Evolutionary conservation across 169 alveolate species (phyloP), one percentile per base, ranked within the genome.

Genomic region (Eimeria acervulina): DNA sequence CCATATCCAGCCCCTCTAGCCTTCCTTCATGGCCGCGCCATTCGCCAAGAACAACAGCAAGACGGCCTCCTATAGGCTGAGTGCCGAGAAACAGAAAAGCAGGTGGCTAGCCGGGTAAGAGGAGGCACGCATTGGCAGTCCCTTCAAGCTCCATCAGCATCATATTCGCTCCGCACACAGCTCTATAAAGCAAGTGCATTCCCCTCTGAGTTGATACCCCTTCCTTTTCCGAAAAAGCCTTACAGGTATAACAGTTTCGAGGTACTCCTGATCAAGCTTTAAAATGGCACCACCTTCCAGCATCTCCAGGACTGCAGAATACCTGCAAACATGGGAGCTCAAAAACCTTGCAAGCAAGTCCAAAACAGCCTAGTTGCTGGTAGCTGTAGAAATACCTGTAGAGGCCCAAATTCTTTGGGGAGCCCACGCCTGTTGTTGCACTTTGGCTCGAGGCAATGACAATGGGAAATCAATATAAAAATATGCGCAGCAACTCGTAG

Each of bases 181-280:
- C 83, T 72, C 83, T 72, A 2, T 70, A 51, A 28, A 26, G 26
- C 55, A 80, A 44, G 2, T 51, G 10, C 2, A 44, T 44, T 51
- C 51, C 26, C 31, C 1, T 80, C 33, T 44, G 36, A 26, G 13
- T 40, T 36, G 36, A n/a, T 15, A 28, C 26, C 31, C 42, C 38
- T 0, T 21, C 84, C 68, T 23, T 23, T 28, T 38, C 42, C 0
- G 36, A 42, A 19, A 72, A 19, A 17, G 3, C 21, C 96, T 55
- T 36, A 87, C 94, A 38, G 96, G 96, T 51, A 95, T 95, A 7
- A 95, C 96, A 4, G 96, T 95, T 51, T 95, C 96, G n/a, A 95
- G 88, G 63, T 42, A 47, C 28, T 70, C 85, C 42, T 95, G 95
- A 52, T 95, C 96, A 42, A 95, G 95, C 55, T 93, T 92, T 19